Evolutionary conservation across 202 grass and related monocot genomes (phyloP).

Genomic region (Zizania palustris): DNA sequence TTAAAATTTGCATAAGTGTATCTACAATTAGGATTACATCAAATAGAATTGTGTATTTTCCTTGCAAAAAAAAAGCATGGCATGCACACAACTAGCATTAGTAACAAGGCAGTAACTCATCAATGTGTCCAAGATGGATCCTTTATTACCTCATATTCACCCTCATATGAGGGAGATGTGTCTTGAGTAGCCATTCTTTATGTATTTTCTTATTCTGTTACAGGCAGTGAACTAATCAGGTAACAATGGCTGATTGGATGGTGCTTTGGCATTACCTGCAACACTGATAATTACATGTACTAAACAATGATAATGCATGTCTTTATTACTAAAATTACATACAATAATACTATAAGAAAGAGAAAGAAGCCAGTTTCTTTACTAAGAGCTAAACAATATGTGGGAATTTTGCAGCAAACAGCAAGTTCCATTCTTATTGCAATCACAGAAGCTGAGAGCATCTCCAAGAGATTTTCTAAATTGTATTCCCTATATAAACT

Average conservation of each 20-base stretch:
- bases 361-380: too few relatives aligned
- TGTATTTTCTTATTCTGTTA: slow-evolving; percentile 23
- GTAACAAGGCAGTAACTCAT: neutral
- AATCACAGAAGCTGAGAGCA: too few relatives aligned
- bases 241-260: neutral
- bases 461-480: too few relatives aligned
- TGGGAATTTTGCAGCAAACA: too few relatives aligned
- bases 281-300: too few relatives aligned
- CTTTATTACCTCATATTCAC: slow-evolving; percentile 77
- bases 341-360: too few relatives aligned
- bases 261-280: too few relatives aligned
- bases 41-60: slow-evolving; percentile 4
- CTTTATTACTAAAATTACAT: too few relatives aligned
- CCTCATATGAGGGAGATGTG: slow-evolving; percentile 43
- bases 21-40: neutral
- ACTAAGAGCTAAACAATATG: too few relatives aligned
- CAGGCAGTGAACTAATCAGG: neutral
- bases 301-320: too few relatives aligned
- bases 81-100: slow-evolving; percentile 1
- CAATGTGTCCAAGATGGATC: neutral
- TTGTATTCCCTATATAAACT: too few relatives aligned
- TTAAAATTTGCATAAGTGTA: neutral
- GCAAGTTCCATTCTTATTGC: too few relatives aligned
- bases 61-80: neutral
- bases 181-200: slow-evolving; percentile 39